These are phyloP conservation scores for Thelonectria discophora DNA, from an alignment of 2,329 filamentous ascomycete genomes.

Conservation along the genomic window DNA sequence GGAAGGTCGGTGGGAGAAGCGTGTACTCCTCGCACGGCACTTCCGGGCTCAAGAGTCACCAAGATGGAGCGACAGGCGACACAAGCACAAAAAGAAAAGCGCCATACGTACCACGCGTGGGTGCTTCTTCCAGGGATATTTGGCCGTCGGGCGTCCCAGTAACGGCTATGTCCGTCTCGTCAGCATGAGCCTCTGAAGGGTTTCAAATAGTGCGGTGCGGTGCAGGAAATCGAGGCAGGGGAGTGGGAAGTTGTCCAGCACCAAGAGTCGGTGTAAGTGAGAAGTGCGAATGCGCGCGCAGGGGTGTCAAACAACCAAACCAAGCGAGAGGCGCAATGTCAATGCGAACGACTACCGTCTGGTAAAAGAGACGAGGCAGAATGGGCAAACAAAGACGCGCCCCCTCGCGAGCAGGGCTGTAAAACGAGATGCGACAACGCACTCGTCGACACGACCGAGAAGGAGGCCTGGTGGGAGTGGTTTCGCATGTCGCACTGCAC, in stretches of 20 bases:
- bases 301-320: slow-evolving; percentile 15
- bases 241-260: slow-evolving; percentile 20
- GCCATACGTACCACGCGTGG: slow-evolving; percentile 36
- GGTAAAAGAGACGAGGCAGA: background rate
- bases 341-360: slow-evolving; percentile 10
- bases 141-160: slow-evolving; percentile 22
- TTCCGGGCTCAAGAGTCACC: slow-evolving; percentile 13
- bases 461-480: slow-evolving; percentile 12
- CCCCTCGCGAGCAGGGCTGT: slow-evolving; percentile 11
- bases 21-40: slow-evolving; percentile 14
- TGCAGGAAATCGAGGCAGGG: slow-evolving; percentile 14
- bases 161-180: slow-evolving; percentile 37
- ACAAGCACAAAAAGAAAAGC: slow-evolving; percentile 24
- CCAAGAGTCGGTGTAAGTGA: slow-evolving; percentile 43
- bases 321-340: slow-evolving; percentile 22
- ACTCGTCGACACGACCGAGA: slow-evolving; percentile 20
- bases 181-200: slow-evolving; percentile 32
- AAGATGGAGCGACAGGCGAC: slow-evolving; percentile 18
- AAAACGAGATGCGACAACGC: slow-evolving; percentile 13
- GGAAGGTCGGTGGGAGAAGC: slow-evolving; percentile 34
- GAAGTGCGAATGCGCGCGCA: slow-evolving; percentile 17
- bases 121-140: slow-evolving; percentile 17
- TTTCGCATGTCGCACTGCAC: slow-evolving; percentile 3
- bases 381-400: slow-evolving; percentile 1
- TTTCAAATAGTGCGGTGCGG: slow-evolving; percentile 18